Evolutionary conservation across 352 stramenopile species (phyloP).

Genomic region (Globisporangium cederbergense): DNA sequence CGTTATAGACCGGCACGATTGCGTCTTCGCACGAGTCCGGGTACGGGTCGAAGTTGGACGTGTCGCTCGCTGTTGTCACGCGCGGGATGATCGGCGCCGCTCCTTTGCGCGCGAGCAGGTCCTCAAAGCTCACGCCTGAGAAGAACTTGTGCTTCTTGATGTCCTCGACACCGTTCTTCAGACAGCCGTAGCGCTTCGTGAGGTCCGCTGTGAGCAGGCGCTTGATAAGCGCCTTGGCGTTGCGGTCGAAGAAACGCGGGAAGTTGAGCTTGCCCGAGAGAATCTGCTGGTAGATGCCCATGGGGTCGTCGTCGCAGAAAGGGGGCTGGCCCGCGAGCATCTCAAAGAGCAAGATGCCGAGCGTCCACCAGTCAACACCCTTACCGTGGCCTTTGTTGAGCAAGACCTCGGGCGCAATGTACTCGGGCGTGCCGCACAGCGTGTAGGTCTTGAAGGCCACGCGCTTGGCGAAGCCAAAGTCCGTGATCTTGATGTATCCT

Average conservation of each 20-base stretch:
- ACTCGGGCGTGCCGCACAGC: conserved; percentile 92
- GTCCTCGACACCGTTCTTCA: conserved; percentile 94
- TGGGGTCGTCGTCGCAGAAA: conserved; percentile 95
- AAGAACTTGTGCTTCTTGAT: conserved; percentile 98
- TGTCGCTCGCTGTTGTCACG: conserved; percentile 90
- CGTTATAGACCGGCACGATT: conserved; percentile 89
- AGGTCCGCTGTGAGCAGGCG: conserved; percentile 94
- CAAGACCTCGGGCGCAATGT: conserved; percentile 91
- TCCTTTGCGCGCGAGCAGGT: conserved; percentile 87
- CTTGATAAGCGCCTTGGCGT: conserved; percentile 96
- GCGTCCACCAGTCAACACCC: conserved; percentile 95
- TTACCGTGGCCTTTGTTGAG: conserved; percentile 89
- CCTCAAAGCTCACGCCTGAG: conserved; percentile 88
- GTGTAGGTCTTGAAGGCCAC: conserved; percentile 95
- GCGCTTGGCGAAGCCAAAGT: conserved; percentile 93
- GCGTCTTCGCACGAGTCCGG: conserved; percentile 91
- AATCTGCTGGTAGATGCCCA: conserved; percentile 96
- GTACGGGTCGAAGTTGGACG: conserved; percentile 97
- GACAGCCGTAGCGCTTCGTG: conserved; percentile 96
- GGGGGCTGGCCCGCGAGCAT: conserved; percentile 96
- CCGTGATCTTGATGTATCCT: conserved; percentile 96
- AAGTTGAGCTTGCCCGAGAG: conserved; percentile 94
- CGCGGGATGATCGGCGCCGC: conserved; percentile 92
- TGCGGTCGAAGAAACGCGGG: conserved; percentile 93
- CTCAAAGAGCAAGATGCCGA: conserved; percentile 97